Evolutionary conservation across 2,329 filamentous ascomycete genomes (phyloP).

Genomic region (Stagonosporopsis tanaceti): DNA sequence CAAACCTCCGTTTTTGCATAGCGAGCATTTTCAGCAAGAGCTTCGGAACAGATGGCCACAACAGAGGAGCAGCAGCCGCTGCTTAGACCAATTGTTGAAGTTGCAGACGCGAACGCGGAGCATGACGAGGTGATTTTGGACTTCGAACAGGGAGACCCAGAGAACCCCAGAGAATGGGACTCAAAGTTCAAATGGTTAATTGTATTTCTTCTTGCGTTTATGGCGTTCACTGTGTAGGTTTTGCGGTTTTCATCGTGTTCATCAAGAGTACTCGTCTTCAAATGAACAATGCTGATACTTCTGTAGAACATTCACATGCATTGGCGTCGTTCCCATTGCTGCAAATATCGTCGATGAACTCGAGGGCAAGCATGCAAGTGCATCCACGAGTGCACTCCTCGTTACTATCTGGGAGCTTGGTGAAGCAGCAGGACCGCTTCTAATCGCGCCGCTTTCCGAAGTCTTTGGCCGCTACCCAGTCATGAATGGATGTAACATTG

Average conservation of each 20-base stretch:
- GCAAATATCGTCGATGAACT: constrained; percentile 43
- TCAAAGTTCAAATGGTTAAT: constrained; percentile 42
- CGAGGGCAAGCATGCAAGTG: constrained; percentile 31
- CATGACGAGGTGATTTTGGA: constrained; percentile 35
- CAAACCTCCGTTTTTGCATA: neutral
- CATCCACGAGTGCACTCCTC: constrained; percentile 40
- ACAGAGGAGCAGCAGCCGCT: constrained; percentile 43
- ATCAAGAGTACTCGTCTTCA: neutral
- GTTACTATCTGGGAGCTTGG: constrained; percentile 50
- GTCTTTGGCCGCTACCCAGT: constrained; percentile 44
- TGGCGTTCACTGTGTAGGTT: constrained; percentile 48
- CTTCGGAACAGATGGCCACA: constrained; percentile 25
- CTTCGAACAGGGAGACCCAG: constrained; percentile 41
- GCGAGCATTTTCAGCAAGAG: neutral
- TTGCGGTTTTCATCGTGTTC: neutral
- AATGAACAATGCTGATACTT: constrained; percentile 18
- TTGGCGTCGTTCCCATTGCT: constrained; percentile 48
- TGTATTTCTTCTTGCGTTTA: constrained; percentile 43
- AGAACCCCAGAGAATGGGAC: constrained; percentile 45
- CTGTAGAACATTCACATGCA: constrained; percentile 49
- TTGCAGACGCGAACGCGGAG: constrained; percentile 25
- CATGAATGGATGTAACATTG: constrained; percentile 49
- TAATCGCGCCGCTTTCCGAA: constrained; percentile 47
- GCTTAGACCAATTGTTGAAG: constrained; percentile 33
- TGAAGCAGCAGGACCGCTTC: constrained; percentile 45